phyloP scores from a whole-genome alignment of 2,329 filamentous ascomycete genomes.

The Botrytis squamosa region DNA sequence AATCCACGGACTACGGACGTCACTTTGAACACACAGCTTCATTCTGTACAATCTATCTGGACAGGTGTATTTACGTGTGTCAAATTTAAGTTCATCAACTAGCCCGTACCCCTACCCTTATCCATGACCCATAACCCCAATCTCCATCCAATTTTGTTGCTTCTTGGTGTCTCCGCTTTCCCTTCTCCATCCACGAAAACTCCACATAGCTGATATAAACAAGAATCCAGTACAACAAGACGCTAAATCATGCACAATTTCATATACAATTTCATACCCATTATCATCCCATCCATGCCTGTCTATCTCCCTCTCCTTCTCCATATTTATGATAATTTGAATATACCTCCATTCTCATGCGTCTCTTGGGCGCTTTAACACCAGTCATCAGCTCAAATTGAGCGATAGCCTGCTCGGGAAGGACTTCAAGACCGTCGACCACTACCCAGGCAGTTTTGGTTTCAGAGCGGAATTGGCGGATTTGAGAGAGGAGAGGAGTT shows the following conservation, averaged over 20 bases:
- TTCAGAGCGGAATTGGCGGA: constrained; percentile 46
- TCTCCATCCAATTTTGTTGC: background rate
- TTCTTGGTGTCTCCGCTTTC: background rate
- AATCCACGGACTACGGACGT: background rate
- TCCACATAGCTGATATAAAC: background rate
- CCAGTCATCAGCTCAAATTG: constrained; percentile 82
- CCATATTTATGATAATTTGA: constrained; percentile 36
- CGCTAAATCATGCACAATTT: constrained; percentile 2
- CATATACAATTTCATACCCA: background rate
- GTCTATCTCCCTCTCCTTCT: background rate
- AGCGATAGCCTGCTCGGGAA: constrained; percentile 77
- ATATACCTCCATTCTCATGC: constrained; percentile 57
- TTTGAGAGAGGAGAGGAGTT: constrained; percentile 69
- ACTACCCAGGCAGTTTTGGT: constrained; percentile 67
- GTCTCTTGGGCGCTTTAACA: constrained; percentile 63
- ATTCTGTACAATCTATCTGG: background rate
- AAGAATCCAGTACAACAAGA: background rate
- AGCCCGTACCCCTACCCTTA: background rate
- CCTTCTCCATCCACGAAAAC: background rate
- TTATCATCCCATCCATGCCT: background rate
- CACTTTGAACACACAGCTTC: background rate
- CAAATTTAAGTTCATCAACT: background rate
- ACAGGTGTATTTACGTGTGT: background rate
- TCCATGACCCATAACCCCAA: background rate
- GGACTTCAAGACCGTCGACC: constrained; percentile 71